Percentiles rank a stretch among this genome's conserved stretches.
phyloP scores from a whole-genome alignment of 306 rosid species.

The Potentilla sterilis region DNA sequence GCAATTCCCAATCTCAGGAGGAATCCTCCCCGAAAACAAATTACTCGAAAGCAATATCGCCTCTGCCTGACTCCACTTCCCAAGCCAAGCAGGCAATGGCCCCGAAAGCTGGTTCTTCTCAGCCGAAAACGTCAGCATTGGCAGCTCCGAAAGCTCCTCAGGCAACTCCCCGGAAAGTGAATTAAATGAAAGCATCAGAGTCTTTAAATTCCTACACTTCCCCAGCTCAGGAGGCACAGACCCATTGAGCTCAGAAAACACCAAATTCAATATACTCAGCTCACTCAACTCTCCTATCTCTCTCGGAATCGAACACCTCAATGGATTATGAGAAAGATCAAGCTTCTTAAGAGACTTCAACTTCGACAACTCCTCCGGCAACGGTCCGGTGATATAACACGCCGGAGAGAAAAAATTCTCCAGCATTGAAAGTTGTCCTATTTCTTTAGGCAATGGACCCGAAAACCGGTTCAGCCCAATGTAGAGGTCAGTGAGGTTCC shows the following conservation, averaged over 20 bases:
- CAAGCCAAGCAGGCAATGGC: constrained; percentile 79
- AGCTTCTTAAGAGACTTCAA: constrained; percentile 56
- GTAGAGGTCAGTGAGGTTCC: constrained; percentile 64
- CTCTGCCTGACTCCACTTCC: constrained; percentile 55
- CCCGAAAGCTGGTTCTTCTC: constrained; percentile 86
- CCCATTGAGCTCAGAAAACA: constrained; percentile 68
- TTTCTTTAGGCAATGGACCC: constrained; percentile 69
- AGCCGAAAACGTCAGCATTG: constrained; percentile 64
- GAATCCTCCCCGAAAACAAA: constrained; percentile 65
- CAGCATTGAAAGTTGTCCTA: constrained; percentile 68
- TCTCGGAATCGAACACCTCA: constrained; percentile 75
- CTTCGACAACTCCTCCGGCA: constrained; percentile 70
- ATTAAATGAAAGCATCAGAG: constrained; percentile 77
- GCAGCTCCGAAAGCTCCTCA: constrained; percentile 77
- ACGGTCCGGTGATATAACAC: constrained; percentile 78
- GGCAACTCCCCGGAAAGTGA: constrained; percentile 78
- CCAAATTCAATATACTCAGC: constrained; percentile 56
- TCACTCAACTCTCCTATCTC: constrained; percentile 67
- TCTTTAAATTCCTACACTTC: constrained; percentile 52
- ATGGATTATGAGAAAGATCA: constrained; percentile 86
- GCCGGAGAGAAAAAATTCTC: constrained; percentile 50
- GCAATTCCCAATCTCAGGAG: constrained; percentile 87
- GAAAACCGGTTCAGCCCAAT: constrained; percentile 58
- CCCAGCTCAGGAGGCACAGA: constrained; percentile 83
- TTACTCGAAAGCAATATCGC: constrained; percentile 67